Evolutionary conservation across 305 asterid species (phyloP).

Genomic region (Fraxinus angustifolia): DNA sequence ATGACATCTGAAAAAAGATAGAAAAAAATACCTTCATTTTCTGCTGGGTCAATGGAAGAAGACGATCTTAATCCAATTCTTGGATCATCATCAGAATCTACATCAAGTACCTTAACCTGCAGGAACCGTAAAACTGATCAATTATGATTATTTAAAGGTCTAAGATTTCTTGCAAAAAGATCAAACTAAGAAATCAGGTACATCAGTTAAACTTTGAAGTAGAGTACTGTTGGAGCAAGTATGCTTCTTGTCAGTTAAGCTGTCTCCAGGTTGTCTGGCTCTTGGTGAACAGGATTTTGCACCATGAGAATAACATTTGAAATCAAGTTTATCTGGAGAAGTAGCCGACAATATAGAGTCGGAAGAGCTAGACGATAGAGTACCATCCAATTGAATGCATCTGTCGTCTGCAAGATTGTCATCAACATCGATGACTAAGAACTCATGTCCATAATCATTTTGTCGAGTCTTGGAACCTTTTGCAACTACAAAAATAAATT

Average conservation of each 20-base stretch:
- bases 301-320: conserved; percentile 22
- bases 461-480: conserved; percentile 25
- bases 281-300: conserved; percentile 25
- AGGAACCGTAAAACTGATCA: conserved; percentile 17
- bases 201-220: conserved; percentile 24
- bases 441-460: conserved; percentile 26
- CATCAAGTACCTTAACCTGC: conserved; percentile 36
- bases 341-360: conserved; percentile 20
- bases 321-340: conserved; percentile 26
- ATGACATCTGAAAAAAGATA: conserved; percentile 8
- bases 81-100: conserved; percentile 56
- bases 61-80: conserved; percentile 25
- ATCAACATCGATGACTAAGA: conserved; percentile 34
- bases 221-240: conserved; percentile 12
- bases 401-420: conserved; percentile 27
- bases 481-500: conserved; percentile 38
- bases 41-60: conserved; percentile 25
- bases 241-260: conserved; percentile 30
- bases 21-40: conserved; percentile 31
- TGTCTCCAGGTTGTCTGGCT: conserved; percentile 30
- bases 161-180: conserved; percentile 2
- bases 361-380: conserved; percentile 25
- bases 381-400: conserved; percentile 20
- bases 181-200: conserved; percentile 17
- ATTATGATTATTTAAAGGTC: conserved; percentile 17